phyloP scores from a whole-genome alignment of 2,329 filamentous ascomycete species.

The Gaeumannomyces sp. region DNA sequence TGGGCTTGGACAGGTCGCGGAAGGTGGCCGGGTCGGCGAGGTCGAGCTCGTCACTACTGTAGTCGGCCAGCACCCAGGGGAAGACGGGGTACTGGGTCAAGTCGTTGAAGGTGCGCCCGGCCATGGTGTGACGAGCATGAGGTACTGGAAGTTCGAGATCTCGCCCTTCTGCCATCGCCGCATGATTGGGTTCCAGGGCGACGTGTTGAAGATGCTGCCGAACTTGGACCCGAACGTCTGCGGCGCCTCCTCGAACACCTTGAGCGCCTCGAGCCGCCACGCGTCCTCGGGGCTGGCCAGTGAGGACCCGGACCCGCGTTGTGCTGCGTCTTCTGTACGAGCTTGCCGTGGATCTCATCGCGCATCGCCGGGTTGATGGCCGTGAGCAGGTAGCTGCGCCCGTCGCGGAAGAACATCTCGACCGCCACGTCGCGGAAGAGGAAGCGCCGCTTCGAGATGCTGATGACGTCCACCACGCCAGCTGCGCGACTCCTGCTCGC shows the following conservation, averaged over 20 bases:
- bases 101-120: constrained; percentile 94
- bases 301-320: constrained; percentile 59
- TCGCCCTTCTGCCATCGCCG: constrained; percentile 89
- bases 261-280: constrained; percentile 85
- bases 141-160: constrained; percentile 96
- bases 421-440: constrained; percentile 91
- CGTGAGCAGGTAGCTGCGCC: constrained; percentile 88
- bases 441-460: constrained; percentile 91
- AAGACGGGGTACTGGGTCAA: constrained; percentile 97
- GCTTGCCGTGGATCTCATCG: constrained; percentile 73
- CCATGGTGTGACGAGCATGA: constrained; percentile 97
- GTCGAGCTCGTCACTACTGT: constrained; percentile 88
- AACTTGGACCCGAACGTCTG: constrained; percentile 77
- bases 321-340: constrained; percentile 74
- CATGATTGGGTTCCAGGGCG: constrained; percentile 75
- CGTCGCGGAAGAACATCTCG: constrained; percentile 97
- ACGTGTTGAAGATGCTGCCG: constrained; percentile 83
- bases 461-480: constrained; percentile 96
- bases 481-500: constrained; percentile 75
- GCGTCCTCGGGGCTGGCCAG: constrained; percentile 76
- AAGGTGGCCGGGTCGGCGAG: constrained; percentile 78
- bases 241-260: constrained; percentile 53
- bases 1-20: constrained; percentile 87
- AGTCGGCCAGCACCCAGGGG: constrained; percentile 94
- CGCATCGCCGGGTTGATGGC: constrained; percentile 66